phyloP scores from a whole-genome alignment of 164 flowering plant species.

The Stephania japonica region DNA sequence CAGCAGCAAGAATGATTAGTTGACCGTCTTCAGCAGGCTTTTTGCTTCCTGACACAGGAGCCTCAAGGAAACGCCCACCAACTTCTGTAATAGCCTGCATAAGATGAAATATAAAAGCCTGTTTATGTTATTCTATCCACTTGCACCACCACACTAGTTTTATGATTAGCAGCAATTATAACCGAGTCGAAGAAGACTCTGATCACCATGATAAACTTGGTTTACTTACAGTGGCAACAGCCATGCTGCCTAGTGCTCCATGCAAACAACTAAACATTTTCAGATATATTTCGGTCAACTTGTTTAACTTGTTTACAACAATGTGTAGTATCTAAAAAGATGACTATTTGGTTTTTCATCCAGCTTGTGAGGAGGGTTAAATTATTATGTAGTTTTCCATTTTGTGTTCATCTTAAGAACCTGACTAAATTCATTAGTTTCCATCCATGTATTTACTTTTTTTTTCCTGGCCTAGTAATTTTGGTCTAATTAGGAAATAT shows the following conservation, averaged over 20 bases:
- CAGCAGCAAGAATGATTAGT: conserved; percentile 94
- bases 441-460: no score
- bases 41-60: conserved; percentile 98
- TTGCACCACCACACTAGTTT: neutral
- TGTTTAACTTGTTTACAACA: no score
- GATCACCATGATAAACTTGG: neutral
- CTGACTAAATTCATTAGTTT: no score
- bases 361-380: no score
- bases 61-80: conserved; percentile 86
- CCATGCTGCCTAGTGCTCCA: neutral
- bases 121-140: neutral
- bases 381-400: no score
- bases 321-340: no score
- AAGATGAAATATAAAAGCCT: neutral
- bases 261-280: neutral
- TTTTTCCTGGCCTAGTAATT: no score
- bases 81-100: conserved; percentile 63
- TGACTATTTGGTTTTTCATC: no score
- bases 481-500: no score
- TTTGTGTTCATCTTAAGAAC: no score
- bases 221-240: neutral
- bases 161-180: neutral
- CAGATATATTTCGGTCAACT: neutral
- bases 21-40: conserved; percentile 99
- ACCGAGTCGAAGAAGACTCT: neutral